Percentiles rank a stretch among this genome's conserved stretches.
Conservation (phyloP, 1,284 basidiomycete species). For the Veloboletus limbatus region DNA sequence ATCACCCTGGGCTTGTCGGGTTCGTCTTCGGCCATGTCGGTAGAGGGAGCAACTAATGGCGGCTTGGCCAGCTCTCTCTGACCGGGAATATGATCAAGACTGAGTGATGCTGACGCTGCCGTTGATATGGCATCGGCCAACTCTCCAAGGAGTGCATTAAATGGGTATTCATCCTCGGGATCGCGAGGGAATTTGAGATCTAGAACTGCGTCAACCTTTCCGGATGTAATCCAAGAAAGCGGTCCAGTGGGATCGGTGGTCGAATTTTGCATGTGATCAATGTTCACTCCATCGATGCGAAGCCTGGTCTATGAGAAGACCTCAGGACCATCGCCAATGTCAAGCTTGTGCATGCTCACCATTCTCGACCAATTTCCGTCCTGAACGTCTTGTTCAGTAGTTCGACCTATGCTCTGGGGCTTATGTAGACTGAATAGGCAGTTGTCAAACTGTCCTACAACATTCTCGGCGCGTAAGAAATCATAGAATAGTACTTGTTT, state of each 20-base stretch:
- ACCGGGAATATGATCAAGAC: constrained; percentile 77
- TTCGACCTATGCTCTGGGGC: constrained; percentile 93
- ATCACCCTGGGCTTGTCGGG: constrained; percentile 56
- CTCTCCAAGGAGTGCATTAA: constrained; percentile 88
- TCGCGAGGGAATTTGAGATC: constrained; percentile 97
- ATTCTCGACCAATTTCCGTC: constrained; percentile 86
- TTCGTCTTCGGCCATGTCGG: constrained; percentile 34
- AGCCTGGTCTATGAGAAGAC: constrained; percentile 71
- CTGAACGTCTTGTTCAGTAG: constrained; percentile 78
- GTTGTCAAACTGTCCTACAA: constrained; percentile 97
- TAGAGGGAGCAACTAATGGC: constrained; percentile 73
- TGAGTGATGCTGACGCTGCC: constrained; percentile 49
- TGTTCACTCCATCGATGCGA: constrained; percentile 94
- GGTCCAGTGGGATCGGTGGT: constrained; percentile 78
- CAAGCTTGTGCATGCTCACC: constrained; percentile 48
- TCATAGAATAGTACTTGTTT: constrained; percentile 98
- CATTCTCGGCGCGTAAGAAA: constrained; percentile 85
- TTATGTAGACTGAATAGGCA: constrained; percentile 96
- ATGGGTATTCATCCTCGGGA: constrained; percentile 68
- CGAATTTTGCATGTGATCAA: constrained; percentile 92
- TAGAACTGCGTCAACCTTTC: constrained; percentile 94
- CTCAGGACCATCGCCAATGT: constrained; percentile 6
- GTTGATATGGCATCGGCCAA: constrained; percentile 81
- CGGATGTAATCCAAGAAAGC: constrained; percentile 95
- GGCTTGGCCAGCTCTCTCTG: constrained; percentile 86